Evolutionary conservation across 2,329 filamentous ascomycete genomes (phyloP).

Genomic region (Cephalotrichum gorgonifer): DNA sequence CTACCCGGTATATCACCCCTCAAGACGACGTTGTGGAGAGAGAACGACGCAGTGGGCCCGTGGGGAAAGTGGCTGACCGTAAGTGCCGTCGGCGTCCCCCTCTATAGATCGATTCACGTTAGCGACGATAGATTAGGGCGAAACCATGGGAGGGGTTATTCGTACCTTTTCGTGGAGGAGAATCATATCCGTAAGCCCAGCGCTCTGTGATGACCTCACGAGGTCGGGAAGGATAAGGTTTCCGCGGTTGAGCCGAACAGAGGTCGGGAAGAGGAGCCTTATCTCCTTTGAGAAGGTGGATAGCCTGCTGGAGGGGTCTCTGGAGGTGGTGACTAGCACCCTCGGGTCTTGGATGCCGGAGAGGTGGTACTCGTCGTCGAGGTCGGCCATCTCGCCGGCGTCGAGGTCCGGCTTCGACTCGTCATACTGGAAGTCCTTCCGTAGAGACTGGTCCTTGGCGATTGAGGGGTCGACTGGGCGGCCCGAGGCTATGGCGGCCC

Average conservation of each 20-base stretch:
- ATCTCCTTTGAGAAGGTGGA: conserved; percentile 92
- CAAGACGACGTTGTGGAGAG: conserved; percentile 83
- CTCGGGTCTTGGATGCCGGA: conserved; percentile 87
- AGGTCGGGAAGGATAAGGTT: conserved; percentile 82
- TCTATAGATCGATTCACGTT: too few relatives aligned
- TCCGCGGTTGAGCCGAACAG: conserved; percentile 82
- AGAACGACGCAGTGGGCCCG: conserved; percentile 71
- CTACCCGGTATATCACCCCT: conserved; percentile 87
- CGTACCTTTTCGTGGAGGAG: conserved; percentile 85
- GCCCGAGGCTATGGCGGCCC: conserved; percentile 77
- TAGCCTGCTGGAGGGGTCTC: conserved; percentile 75
- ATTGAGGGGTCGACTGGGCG: conserved; percentile 75
- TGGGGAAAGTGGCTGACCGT: conserved; percentile 83
- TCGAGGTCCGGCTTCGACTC: conserved; percentile 64
- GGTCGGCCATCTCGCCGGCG: conserved; percentile 57
- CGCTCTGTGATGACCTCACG: conserved; percentile 68
- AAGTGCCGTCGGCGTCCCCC: conserved; percentile 82
- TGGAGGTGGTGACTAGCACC: conserved; percentile 81
- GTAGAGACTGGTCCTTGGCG: conserved; percentile 73
- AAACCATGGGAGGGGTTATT: too few relatives aligned
- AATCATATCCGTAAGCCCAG: conserved; percentile 74
- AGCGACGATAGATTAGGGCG: too few relatives aligned
- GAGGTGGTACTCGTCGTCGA: conserved; percentile 87
- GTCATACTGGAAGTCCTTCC: conserved; percentile 89
- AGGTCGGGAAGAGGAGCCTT: conserved; percentile 69